phyloP scores from a whole-genome alignment of 371 early-diverging fungal genomes.

The Mucor piriformis region DNA sequence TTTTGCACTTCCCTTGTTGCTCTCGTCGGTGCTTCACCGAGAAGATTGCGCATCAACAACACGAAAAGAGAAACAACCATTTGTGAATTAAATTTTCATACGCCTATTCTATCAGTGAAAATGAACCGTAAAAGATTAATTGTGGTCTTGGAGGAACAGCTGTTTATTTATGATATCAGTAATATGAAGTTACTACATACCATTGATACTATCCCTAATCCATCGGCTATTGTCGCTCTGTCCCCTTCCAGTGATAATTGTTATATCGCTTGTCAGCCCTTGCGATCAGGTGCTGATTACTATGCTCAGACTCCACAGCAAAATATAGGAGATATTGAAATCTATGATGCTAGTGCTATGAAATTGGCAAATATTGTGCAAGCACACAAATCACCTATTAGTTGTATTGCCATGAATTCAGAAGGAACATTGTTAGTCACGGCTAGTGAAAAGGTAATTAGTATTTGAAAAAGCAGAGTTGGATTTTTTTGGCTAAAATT shows the following conservation, averaged over 20 bases:
- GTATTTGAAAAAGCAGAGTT: too few relatives aligned
- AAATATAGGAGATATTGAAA: slow-evolving; percentile 80
- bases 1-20: slow-evolving; percentile 90
- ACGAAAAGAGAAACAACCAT: slow-evolving; percentile 96
- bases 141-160: slow-evolving; percentile 90
- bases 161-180: slow-evolving; percentile 88
- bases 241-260: slow-evolving; percentile 94
- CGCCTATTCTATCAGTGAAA: slow-evolving; percentile 90
- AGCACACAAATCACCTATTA: slow-evolving; percentile 91
- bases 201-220: slow-evolving; percentile 92
- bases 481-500: too few relatives aligned
- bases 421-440: slow-evolving; percentile 95
- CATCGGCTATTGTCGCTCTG: slow-evolving; percentile 85
- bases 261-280: slow-evolving; percentile 88
- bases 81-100: slow-evolving; percentile 92
- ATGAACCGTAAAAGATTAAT: slow-evolving; percentile 90
- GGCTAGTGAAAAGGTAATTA: slow-evolving; percentile 89
- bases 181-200: slow-evolving; percentile 96
- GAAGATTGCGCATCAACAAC: slow-evolving; percentile 88
- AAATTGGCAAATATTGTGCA: slow-evolving; percentile 90
- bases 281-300: slow-evolving; percentile 47
- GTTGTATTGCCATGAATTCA: slow-evolving; percentile 82
- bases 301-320: slow-evolving; percentile 46
- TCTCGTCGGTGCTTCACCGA: slow-evolving; percentile 89
- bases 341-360: slow-evolving; percentile 85